These are phyloP conservation scores for Dryas alaskensis DNA, from an alignment of 306 rosid genomes.

Conservation along the genomic window DNA sequence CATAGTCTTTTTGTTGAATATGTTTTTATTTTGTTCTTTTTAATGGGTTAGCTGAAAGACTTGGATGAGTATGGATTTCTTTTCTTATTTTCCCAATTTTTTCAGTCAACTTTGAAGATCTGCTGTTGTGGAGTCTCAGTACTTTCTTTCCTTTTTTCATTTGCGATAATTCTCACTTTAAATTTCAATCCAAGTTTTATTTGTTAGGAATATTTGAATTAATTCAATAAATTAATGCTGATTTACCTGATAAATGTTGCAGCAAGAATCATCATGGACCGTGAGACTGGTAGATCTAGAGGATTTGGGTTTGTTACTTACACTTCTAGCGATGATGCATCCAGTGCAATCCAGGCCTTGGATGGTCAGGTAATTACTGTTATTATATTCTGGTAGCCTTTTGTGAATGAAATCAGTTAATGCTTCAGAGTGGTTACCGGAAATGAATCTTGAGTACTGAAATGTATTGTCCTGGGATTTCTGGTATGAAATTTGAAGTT, in stretches of 20 bases:
- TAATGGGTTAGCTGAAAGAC: neutral
- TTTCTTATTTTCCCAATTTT: no score
- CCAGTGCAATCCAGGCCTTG: slow-evolving; percentile 82
- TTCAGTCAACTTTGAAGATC: neutral
- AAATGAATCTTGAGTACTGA: no score
- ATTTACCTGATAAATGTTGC: slow-evolving; percentile 20
- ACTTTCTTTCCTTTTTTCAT: no score
- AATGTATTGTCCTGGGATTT: neutral
- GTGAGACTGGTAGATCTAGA: slow-evolving; percentile 80
- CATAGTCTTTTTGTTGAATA: neutral
- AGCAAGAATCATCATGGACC: slow-evolving; percentile 78
- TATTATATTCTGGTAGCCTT: neutral
- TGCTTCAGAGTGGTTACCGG: neutral
- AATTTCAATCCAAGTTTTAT: neutral
- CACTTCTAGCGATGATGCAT: slow-evolving; percentile 67
- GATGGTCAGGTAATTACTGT: slow-evolving; percentile 67
- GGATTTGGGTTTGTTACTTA: slow-evolving; percentile 86
- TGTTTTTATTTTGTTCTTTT: neutral
- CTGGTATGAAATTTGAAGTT: neutral
- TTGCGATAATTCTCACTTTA: neutral
- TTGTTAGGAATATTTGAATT: neutral
- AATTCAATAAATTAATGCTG: neutral
- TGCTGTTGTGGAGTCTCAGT: neutral
- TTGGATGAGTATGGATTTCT: no score
- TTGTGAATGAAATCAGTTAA: neutral